Evolutionary conservation across 2,329 filamentous ascomycete species (phyloP), one percentile per base, ranked within the genome.

Genomic region (Atkinsonella texensis): DNA sequence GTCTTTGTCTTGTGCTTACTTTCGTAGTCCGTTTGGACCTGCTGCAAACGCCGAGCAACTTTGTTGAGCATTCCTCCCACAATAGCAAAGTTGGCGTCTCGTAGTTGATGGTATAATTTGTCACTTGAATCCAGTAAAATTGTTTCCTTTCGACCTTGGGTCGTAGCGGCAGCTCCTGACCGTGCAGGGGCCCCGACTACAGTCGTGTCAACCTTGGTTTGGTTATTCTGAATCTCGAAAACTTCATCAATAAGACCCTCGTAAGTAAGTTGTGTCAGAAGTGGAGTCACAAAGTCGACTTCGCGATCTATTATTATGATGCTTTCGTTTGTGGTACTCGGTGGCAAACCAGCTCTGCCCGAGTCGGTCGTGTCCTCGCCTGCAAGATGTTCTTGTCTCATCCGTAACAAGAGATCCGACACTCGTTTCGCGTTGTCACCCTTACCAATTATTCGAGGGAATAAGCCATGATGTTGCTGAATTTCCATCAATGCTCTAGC

Each of bases 201-300:
- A 1, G 89, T 89, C 2, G 89, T 88, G 64, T 97, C 91, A 20
- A 97, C 83, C 63, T 97, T 93, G 39, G 88, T 84, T 64, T 95
- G 89, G 62, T 94, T 97, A 63, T 96, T 86, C 57, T 87, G 81
- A 55, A 98, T 95, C 33, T 86, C 84, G 63, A 95, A 94, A 15
- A 93, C 78, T 65, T 98, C 93, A 62, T 98, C 94, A 50, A 98
- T 85, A 28, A 98, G 74, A 3, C 93, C 93, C 69, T 98, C 91
- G 62, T 98, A 98, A 1, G 93, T 98, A 55, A 98, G 73, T 65
- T 98, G 93, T 0, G 91, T 97, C 50, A 98, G 82, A 15, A 98
- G 76, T 0, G 87, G 85, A 1, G 93, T 96, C 15, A 91, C 88
- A 61, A 93, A 89, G 66, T 98, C 93, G 51, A 95, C 85, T 64